Percentiles rank a stretch among this genome's conserved stretches.
Conservation (phyloP, 2,329 filamentous ascomycete species). For the Calonectria naviculata region DNA sequence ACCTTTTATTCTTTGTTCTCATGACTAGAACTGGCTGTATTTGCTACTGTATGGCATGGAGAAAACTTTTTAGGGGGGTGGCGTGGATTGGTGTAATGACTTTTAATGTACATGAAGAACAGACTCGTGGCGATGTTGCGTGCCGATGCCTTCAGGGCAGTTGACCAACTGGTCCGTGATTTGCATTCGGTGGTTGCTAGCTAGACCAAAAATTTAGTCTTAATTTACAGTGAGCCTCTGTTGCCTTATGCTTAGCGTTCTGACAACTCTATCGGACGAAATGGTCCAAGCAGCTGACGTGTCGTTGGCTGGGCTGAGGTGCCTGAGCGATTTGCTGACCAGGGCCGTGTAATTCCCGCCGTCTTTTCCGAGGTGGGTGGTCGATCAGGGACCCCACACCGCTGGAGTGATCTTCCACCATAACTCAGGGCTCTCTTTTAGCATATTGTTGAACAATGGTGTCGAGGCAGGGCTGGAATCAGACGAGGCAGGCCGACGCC, state of each 20-base stretch:
- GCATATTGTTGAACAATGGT: neutral
- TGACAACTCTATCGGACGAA: neutral
- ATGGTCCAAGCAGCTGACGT: neutral
- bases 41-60: no score
- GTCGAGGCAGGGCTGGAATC: neutral
- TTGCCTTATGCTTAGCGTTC: neutral
- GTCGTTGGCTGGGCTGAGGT: neutral
- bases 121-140: no score
- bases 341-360: slow-evolving; percentile 1
- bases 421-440: neutral
- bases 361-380: neutral
- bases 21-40: neutral
- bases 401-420: neutral
- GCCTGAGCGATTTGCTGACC: neutral
- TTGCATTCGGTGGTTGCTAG: neutral
- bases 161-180: neutral
- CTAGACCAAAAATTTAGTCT: neutral
- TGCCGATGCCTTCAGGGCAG: neutral
- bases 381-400: neutral
- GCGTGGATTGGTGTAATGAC: neutral
- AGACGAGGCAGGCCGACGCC: neutral
- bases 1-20: neutral
- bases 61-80: neutral
- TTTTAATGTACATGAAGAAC: neutral
- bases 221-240: slow-evolving; percentile 4